Evolutionary conservation across 208 protist genomes (phyloP).

Genomic region (Lotmaria passim): DNA sequence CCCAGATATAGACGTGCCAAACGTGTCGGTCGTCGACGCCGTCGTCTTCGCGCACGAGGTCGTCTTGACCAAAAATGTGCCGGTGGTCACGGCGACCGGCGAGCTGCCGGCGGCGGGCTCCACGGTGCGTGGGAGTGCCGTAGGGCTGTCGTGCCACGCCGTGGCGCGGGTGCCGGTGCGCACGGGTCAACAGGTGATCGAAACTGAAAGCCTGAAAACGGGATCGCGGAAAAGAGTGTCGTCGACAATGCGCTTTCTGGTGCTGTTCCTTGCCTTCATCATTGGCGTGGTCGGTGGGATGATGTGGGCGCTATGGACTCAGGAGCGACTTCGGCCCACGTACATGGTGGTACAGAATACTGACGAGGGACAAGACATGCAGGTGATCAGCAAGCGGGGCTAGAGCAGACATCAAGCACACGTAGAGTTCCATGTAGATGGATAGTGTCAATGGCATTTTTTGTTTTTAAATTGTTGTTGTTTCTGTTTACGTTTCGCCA

Average conservation of each 20-base stretch:
- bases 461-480: neutral
- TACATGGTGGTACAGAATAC: conserved; percentile 13
- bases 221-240: neutral
- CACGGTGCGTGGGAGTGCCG: conserved; percentile 5
- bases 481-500: neutral
- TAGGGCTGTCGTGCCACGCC: conserved; percentile 15
- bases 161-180: conserved; percentile 6
- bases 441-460: too few species aligned
- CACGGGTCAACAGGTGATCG: conserved; percentile 11
- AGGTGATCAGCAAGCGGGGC: neutral
- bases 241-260: conserved; percentile 11
- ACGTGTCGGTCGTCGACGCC: conserved; percentile 22
- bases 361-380: conserved; percentile 24
- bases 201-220: neutral
- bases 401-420: too few species aligned
- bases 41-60: conserved; percentile 26
- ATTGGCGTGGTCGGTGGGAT: conserved; percentile 13
- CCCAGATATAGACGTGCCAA: conserved; percentile 17
- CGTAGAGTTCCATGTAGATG: too few species aligned
- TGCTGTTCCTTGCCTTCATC: conserved; percentile 4
- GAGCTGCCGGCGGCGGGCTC: neutral
- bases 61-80: neutral
- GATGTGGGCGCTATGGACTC: conserved; percentile 1
- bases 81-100: neutral
- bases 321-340: neutral